phyloP scores from a whole-genome alignment of 306 rosid genomes.

The Styphnolobium japonicum region DNA sequence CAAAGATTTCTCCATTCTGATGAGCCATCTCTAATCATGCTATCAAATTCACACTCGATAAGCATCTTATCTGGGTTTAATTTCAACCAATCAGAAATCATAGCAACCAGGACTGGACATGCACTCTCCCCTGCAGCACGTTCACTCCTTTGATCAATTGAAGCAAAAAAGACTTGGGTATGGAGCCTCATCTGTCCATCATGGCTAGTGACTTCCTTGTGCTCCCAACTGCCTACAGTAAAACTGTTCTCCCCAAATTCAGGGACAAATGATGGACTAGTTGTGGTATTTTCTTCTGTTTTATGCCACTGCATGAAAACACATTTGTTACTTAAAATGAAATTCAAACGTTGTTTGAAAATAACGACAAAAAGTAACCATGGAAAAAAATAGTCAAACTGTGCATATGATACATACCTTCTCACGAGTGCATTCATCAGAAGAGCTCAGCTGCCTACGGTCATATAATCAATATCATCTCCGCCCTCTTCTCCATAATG shows the following conservation, averaged over 20 bases:
- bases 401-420: slow-evolving; percentile 8
- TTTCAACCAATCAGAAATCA: slow-evolving; percentile 73
- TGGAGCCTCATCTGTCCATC: slow-evolving; percentile 68
- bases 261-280: slow-evolving; percentile 51
- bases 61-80: slow-evolving; percentile 53
- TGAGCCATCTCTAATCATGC: slow-evolving; percentile 72
- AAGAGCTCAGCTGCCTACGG: slow-evolving; percentile 63
- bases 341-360: background rate
- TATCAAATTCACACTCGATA: slow-evolving; percentile 71
- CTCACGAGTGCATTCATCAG: slow-evolving; percentile 41
- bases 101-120: slow-evolving; percentile 71
- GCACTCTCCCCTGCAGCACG: slow-evolving; percentile 73
- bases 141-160: slow-evolving; percentile 74
- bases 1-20: slow-evolving; percentile 76
- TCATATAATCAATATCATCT: slow-evolving; percentile 83
- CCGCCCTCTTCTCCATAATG: slow-evolving; percentile 80
- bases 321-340: background rate
- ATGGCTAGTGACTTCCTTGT: slow-evolving; percentile 60
- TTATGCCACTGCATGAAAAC: slow-evolving; percentile 47
- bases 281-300: slow-evolving; percentile 50
- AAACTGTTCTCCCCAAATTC: slow-evolving; percentile 71
- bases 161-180: slow-evolving; percentile 67
- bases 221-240: slow-evolving; percentile 72
- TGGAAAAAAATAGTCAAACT: background rate
- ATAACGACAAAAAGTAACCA: background rate